Base-by-base conservation (phyloP, 2,329 filamentous ascomycete genomes). In the Leptographium galeiforme region DNA sequence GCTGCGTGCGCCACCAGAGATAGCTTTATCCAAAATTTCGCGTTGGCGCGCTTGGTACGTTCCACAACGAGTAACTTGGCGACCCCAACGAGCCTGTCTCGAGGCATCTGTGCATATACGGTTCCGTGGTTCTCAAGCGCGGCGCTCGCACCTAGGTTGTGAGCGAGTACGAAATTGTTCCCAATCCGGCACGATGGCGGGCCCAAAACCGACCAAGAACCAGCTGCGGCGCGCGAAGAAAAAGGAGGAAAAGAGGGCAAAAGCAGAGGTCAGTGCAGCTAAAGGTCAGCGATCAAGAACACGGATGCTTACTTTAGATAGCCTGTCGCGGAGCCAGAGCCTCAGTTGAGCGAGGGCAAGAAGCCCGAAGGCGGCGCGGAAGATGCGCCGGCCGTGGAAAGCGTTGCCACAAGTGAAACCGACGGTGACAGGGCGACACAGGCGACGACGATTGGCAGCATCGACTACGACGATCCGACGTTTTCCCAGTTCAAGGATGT, bases 171-270 rank as follows among this genome's bases (percentile, higher is more conserved):
- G 4, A 11, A 7, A 16, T 30, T 12, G 4, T 43, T 32, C 19
- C 16, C 8, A 18, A 38, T n/a, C 19, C 7, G 5, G n/a, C 69
- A 73, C 67, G 64, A 84, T 84, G 81, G 79, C 78, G 63, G 68
- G 73, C 59, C 69, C 76, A 60, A 94, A 91, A 73, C 82, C 85
- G 74, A 89, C 85, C 67, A 97, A 96, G 75, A 96, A 96, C 70
- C 89, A 95, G 71, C 84, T 90, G 74, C 81, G 89, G 67, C 83
- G 91, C 67, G 87, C 89, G 49, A 90, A 91, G 75, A 95, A 93
- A 79, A 96, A 95, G 82, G 86, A 89, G 63, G 81, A 88, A 66
- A 94, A 94, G 72, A 82, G 82, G 63, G 70, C 79, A 60, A 71
- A 77, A 51, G 71, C 78, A 67, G 72, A 81, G 62, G 79, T 80